Percentiles rank a stretch among this genome's conserved stretches.
Conservation (phyloP, 163 green algal genomes). For the Scenedesmus sp. region DNA sequence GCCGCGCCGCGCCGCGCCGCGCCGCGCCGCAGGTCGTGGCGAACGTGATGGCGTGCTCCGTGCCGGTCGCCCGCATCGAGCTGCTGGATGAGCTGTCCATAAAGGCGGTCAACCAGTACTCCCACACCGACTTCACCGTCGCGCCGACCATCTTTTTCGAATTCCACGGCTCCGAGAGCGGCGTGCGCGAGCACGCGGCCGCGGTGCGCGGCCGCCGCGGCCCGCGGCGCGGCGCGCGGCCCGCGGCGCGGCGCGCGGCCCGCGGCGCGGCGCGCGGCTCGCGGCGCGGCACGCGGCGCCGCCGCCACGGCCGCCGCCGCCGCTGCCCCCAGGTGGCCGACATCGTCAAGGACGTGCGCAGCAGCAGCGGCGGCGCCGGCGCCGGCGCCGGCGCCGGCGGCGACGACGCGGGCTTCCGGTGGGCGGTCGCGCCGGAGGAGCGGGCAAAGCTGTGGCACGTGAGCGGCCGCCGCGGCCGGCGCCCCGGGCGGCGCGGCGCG, state of each 20-base stretch:
- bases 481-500: too few species aligned
- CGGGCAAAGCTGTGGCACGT: slow-evolving; percentile 49
- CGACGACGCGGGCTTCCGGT: slow-evolving; percentile 52
- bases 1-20: too few species aligned
- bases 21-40: too few species aligned
- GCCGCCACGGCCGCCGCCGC: too few species aligned
- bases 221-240: too few species aligned
- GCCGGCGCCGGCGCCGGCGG: slow-evolving; percentile 31
- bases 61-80: slow-evolving; percentile 69
- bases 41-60: slow-evolving; percentile 57
- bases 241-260: too few species aligned
- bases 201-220: too few species aligned
- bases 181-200: slow-evolving; percentile 53
- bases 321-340: too few species aligned
- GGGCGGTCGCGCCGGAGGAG: slow-evolving; percentile 59
- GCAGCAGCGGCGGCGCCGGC: slow-evolving; percentile 28
- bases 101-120: slow-evolving; percentile 71
- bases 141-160: slow-evolving; percentile 79
- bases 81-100: slow-evolving; percentile 62
- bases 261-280: too few species aligned
- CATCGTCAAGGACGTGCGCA: slow-evolving; percentile 34
- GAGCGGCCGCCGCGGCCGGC: not conserved
- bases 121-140: slow-evolving; percentile 53
- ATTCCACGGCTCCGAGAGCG: slow-evolving; percentile 51
- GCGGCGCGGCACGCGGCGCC: too few species aligned